phyloP scores from a whole-genome alignment of 2,329 filamentous ascomycete species.

The Cadophora gregata region DNA sequence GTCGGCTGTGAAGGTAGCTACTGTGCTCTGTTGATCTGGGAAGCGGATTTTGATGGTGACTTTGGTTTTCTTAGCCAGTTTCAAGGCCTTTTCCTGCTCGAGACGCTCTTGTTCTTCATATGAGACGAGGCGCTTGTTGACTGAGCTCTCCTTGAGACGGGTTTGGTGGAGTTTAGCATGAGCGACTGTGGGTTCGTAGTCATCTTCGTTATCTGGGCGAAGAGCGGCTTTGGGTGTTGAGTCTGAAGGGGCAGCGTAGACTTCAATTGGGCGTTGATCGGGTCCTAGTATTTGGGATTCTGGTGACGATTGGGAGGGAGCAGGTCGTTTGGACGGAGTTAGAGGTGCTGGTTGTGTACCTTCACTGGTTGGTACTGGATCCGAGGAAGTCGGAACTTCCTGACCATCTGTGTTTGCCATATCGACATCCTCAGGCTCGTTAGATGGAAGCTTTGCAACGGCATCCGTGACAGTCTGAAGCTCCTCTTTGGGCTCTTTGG shows the following conservation, averaged over 20 bases:
- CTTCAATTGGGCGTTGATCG: constrained; percentile 60
- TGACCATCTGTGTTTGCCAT: constrained; percentile 19
- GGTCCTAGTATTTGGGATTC: constrained; percentile 37
- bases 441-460: constrained; percentile 28
- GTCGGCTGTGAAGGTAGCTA: constrained; percentile 70
- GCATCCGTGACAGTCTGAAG: constrained; percentile 30
- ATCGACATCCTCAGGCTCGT: constrained; percentile 24
- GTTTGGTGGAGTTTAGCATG: constrained; percentile 79
- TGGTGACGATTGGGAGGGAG: constrained; percentile 19
- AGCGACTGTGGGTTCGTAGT: constrained; percentile 77
- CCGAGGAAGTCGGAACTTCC: background rate
- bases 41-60: constrained; percentile 84
- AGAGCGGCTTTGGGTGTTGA: constrained; percentile 77
- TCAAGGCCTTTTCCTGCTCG: constrained; percentile 68
- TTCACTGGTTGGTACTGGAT: constrained; percentile 18
- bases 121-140: constrained; percentile 80
- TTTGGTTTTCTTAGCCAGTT: constrained; percentile 67
- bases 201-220: constrained; percentile 69
- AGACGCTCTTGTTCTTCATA: constrained; percentile 81
- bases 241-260: constrained; percentile 81
- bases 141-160: constrained; percentile 63
- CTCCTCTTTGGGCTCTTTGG: constrained; percentile 25
- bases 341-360: constrained; percentile 19
- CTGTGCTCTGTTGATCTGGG: constrained; percentile 81
- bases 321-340: constrained; percentile 25